Percentiles rank a stretch among this genome's conserved stretches.
Evolutionary conservation across 2,329 filamentous ascomycete genomes (phyloP).

Genomic region (Mollisiaceae sp.): DNA sequence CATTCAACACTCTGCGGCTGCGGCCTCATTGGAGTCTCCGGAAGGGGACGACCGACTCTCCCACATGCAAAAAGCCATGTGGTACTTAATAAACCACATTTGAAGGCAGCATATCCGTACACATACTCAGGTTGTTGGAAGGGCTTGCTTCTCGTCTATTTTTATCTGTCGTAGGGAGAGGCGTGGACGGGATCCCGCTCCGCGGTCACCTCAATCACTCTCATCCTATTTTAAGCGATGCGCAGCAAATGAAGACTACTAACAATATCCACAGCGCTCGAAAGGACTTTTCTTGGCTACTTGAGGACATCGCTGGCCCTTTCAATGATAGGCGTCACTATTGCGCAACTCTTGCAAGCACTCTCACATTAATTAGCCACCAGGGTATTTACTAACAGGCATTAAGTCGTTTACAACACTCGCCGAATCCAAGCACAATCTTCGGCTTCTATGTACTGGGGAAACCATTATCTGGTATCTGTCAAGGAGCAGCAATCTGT

Average conservation of each 20-base stretch:
- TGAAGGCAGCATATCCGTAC: not conserved
- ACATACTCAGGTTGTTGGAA: too few species aligned
- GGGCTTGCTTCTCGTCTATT: constrained; percentile 14
- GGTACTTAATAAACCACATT: not conserved
- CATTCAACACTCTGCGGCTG: constrained; percentile 16
- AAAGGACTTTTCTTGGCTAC: constrained; percentile 76
- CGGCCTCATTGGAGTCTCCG: constrained; percentile 20
- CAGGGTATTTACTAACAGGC: constrained; percentile 30
- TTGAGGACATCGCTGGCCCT: constrained; percentile 72
- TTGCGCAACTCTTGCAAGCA: constrained; percentile 67
- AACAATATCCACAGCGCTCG: constrained; percentile 59
- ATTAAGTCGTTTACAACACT: constrained; percentile 54
- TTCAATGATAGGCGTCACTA: constrained; percentile 67
- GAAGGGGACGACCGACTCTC: constrained; percentile 20
- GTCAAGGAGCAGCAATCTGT: constrained; percentile 48
- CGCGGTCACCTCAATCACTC: constrained; percentile 21
- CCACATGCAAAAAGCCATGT: constrained; percentile 24
- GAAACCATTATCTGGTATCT: constrained; percentile 57
- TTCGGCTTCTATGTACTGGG: constrained; percentile 67
- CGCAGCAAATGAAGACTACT: constrained; percentile 19
- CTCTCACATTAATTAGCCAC: constrained; percentile 18
- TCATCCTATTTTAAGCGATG: constrained; percentile 5
- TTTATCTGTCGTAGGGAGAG: constrained; percentile 19
- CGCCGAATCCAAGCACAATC: constrained; percentile 39
- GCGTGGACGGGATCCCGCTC: constrained; percentile 24